These are phyloP conservation scores for Cytospora chrysosperma DNA, from an alignment of 2,329 filamentous ascomycete genomes.

Conservation along the genomic window DNA sequence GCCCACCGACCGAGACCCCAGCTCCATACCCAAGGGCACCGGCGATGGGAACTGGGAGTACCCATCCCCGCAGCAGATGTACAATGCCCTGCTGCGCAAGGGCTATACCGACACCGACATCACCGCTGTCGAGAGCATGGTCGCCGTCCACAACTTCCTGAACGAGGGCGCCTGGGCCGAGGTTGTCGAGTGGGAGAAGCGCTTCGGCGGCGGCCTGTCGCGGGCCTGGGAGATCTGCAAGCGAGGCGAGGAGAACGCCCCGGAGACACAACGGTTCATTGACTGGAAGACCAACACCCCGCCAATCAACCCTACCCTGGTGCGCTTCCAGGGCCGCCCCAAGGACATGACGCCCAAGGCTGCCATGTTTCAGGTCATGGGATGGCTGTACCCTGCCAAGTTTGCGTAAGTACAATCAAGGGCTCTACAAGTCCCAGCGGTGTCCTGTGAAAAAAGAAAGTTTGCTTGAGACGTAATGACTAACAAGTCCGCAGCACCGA, in stretches of 20 bases:
- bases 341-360: conserved; percentile 91
- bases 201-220: conserved; percentile 72
- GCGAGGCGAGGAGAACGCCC: conserved; percentile 66
- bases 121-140: conserved; percentile 94
- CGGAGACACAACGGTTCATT: conserved; percentile 38
- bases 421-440: not conserved
- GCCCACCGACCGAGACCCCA: conserved; percentile 77
- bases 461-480: not conserved
- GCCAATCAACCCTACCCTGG: conserved; percentile 65
- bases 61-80: conserved; percentile 98
- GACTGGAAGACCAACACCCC: conserved; percentile 41
- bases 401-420: conserved; percentile 61
- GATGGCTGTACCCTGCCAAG: conserved; percentile 73
- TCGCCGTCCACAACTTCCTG: conserved; percentile 94
- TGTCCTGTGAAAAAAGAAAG: not conserved
- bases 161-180: conserved; percentile 98
- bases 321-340: conserved; percentile 87
- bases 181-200: conserved; percentile 89
- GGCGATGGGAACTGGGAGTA: conserved; percentile 90
- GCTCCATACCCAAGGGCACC: conserved; percentile 86
- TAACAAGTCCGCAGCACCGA: conserved; percentile 55
- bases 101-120: conserved; percentile 93
- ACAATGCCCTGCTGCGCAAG: conserved; percentile 94
- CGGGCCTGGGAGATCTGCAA: conserved; percentile 73
- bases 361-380: conserved; percentile 76